Percentiles rank a stretch among this genome's conserved stretches.
phyloP scores from a whole-genome alignment of 2,329 filamentous ascomycete genomes.

The Aspergillus uvarum region DNA sequence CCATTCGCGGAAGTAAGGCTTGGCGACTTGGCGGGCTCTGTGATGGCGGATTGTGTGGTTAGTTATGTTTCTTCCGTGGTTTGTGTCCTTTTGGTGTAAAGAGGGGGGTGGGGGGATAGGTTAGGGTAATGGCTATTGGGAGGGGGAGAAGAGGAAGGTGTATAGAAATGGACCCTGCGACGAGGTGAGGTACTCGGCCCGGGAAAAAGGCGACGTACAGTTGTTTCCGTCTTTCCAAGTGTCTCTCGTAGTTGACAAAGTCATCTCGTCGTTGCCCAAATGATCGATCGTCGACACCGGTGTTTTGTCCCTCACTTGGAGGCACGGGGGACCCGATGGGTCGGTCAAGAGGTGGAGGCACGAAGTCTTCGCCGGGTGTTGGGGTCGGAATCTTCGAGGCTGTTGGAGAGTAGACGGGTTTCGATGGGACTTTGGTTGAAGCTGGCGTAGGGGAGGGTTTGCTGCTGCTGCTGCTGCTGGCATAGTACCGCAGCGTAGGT shows the following conservation, averaged over 20 bases:
- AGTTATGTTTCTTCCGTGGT: not conserved
- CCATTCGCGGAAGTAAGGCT: slow-evolving; percentile 97
- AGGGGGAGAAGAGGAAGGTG: not conserved
- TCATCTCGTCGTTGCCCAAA: slow-evolving; percentile 71
- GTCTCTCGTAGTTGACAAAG: slow-evolving; percentile 81
- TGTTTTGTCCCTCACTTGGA: slow-evolving; percentile 77
- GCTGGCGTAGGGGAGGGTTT: slow-evolving; percentile 12
- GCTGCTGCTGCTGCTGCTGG: slow-evolving; percentile 19
- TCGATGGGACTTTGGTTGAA: slow-evolving; percentile 24
- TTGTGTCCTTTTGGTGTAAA: not conserved
- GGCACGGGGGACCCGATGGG: slow-evolving; percentile 80
- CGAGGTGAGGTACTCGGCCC: not conserved
- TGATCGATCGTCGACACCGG: slow-evolving; percentile 68
- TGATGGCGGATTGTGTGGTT: slow-evolving; percentile 7
- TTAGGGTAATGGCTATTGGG: not conserved
- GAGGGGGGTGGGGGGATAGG: not conserved
- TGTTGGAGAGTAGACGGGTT: slow-evolving; percentile 28
- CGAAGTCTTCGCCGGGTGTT: slow-evolving; percentile 45
- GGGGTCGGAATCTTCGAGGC: slow-evolving; percentile 16
- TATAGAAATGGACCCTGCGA: too few species aligned
- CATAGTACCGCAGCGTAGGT: slow-evolving; percentile 30
- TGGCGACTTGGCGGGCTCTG: slow-evolving; percentile 72
- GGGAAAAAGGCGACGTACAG: slow-evolving; percentile 56
- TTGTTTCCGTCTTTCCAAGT: slow-evolving; percentile 71
- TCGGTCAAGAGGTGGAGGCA: slow-evolving; percentile 58